Conservation (phyloP, 2,329 filamentous ascomycete genomes). For the Penicillium sclerotigenum region DNA sequence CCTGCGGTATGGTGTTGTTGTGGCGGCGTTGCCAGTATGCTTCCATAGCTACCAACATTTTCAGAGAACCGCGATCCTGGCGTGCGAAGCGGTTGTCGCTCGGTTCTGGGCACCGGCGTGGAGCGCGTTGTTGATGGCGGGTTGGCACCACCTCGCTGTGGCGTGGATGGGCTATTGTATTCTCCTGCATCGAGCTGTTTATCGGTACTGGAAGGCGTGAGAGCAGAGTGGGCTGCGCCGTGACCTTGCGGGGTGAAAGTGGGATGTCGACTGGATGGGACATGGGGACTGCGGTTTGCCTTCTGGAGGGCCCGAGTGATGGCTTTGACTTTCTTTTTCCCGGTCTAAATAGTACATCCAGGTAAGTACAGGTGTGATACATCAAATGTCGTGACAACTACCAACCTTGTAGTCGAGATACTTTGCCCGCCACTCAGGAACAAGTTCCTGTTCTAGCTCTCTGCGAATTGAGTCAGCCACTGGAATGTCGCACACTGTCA, state of each 20-base stretch:
- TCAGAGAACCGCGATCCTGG: constrained; percentile 36
- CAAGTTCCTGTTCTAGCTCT: constrained; percentile 80
- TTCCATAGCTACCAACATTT: constrained; percentile 57
- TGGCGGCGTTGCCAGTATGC: constrained; percentile 58
- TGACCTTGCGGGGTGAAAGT: constrained; percentile 16
- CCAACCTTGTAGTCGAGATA: constrained; percentile 88
- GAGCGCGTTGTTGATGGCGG: constrained; percentile 29
- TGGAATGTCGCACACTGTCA: constrained; percentile 10
- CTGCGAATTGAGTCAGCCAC: constrained; percentile 37
- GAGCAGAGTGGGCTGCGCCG: constrained; percentile 9
- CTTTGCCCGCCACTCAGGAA: constrained; percentile 92
- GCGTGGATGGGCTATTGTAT: constrained; percentile 12
- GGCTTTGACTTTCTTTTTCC: constrained; percentile 90
- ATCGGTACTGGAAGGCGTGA: constrained; percentile 20
- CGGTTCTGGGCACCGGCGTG: constrained; percentile 39
- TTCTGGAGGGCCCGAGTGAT: constrained; percentile 68
- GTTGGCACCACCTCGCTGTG: constrained; percentile 21
- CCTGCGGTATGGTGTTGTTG: constrained; percentile 19
- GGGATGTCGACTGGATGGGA: constrained; percentile 45
- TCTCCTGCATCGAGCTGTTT: constrained; percentile 20
- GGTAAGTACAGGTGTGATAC: constrained; percentile 4
- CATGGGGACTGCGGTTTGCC: constrained; percentile 47
- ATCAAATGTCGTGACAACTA: neutral
- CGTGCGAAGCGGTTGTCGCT: constrained; percentile 35
- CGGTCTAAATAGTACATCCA: constrained; percentile 47